Evolutionary conservation across 2,329 filamentous ascomycete species (phyloP).

Genomic region (Fusarium torreyae): DNA sequence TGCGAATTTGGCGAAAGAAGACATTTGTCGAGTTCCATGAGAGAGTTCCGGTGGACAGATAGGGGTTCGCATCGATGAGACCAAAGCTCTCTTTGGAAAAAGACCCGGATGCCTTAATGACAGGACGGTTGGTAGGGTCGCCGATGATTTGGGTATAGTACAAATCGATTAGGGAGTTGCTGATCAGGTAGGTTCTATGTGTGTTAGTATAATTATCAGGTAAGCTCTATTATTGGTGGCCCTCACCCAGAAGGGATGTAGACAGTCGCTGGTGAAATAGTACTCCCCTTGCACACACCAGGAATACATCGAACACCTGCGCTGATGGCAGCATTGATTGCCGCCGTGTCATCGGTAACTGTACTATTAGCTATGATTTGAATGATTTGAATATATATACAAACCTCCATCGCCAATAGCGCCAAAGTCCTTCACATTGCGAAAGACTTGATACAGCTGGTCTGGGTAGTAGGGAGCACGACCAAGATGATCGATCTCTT

Average conservation of each 20-base stretch:
- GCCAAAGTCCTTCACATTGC: conserved; percentile 53
- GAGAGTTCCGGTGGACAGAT: conserved; percentile 57
- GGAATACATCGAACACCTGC: conserved; percentile 45
- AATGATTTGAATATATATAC: neutral
- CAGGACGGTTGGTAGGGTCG: conserved; percentile 72
- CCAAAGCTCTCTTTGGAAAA: conserved; percentile 62
- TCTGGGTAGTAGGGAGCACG: conserved; percentile 51
- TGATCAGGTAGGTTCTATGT: conserved; percentile 76
- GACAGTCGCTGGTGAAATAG: conserved; percentile 56
- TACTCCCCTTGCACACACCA: conserved; percentile 51
- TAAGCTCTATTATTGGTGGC: conserved; percentile 31
- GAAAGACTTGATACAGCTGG: conserved; percentile 49
- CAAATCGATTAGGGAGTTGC: conserved; percentile 78
- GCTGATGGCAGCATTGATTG: conserved; percentile 51
- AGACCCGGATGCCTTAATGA: conserved; percentile 66
- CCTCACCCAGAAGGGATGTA: conserved; percentile 58
- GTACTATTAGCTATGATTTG: conserved; percentile 3
- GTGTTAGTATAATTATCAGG: conserved; percentile 14
- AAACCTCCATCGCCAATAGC: conserved; percentile 51
- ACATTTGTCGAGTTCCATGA: conserved; percentile 71
- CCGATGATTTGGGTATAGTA: conserved; percentile 87
- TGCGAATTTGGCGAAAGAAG: conserved; percentile 72
- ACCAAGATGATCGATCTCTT: conserved; percentile 50
- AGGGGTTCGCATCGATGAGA: conserved; percentile 65
- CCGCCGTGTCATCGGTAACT: conserved; percentile 49